Base-by-base conservation (phyloP, 768 basidiomycete species). In the Lactarius sanguifluus region DNA sequence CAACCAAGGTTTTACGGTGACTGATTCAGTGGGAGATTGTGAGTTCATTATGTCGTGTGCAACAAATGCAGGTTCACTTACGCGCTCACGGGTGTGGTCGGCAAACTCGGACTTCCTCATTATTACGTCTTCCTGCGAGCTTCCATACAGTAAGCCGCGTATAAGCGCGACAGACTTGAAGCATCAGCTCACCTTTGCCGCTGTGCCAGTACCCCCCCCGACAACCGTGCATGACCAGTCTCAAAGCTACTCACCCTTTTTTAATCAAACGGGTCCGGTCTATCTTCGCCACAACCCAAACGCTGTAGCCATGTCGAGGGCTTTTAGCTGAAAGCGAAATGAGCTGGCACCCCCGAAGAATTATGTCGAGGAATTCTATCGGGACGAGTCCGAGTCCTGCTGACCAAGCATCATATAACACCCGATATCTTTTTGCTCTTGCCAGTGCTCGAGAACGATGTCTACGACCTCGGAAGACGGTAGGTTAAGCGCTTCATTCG, bases 31-130 rank as follows among this genome's bases (percentile, higher is more conserved):
- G 23, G 23, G 23, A 6, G 13, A 50, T 50, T 23, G 66, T 74
- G 74, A 68, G 77, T 75, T 4, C 77, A 76, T 23, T 76, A 77
- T 12, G 76, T 76, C 18, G 72, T 73, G 65, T 79, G 78, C 34
- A 69, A 82, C 74, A 15, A 75, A 47, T 1, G n/a, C 9, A 23
- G 5, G n/a, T 9, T 23, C 45, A 23, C 47, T 5, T 23, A 25
- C 45, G 43, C 45, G n/a, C n/a, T 23, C 45, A 25, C 41, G 18
- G n/a, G 45, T 23, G 45, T 47, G 80, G 36, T 79, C 77, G 28
- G 81, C 77, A 41, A 5, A 77, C 80, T 70, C 79, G 76, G 68
- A 82, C 79, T 20, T 77, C 80, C 57, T 80, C 78, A 68, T 82
- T 79, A 66, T 82, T 82, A 1, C 77, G 78, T 36, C 74, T 73